Evolutionary conservation across 2,329 filamentous ascomycete genomes (phyloP).

Genomic region (Helminthosporium solani): DNA sequence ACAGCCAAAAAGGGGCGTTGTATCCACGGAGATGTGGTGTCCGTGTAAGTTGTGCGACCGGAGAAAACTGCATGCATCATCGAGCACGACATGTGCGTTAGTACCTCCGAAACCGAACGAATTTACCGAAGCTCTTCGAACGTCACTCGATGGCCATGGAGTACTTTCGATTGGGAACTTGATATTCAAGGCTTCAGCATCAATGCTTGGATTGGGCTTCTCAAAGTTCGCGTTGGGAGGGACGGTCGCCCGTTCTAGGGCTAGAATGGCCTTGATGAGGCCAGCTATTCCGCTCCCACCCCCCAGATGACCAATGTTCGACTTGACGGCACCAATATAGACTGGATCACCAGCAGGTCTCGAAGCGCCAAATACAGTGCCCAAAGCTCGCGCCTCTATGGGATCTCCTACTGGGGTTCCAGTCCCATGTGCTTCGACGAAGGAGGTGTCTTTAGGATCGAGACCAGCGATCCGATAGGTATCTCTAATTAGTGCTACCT

Average conservation of each 20-base stretch:
- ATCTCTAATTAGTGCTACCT: constrained; percentile 27
- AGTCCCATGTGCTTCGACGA: constrained; percentile 51
- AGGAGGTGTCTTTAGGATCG: constrained; percentile 21
- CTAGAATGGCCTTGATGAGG: constrained; percentile 39
- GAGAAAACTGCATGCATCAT: constrained; percentile 12
- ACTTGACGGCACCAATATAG: constrained; percentile 22
- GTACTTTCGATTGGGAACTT: background rate
- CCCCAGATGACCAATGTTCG: constrained; percentile 45
- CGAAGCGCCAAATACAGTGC: constrained; percentile 6
- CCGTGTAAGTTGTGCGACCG: background rate
- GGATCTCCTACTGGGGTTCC: constrained; percentile 55
- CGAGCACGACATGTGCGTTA: constrained; percentile 22
- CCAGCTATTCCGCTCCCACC: constrained; percentile 39
- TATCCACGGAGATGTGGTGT: background rate
- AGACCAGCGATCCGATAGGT: constrained; percentile 41
- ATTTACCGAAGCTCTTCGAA: constrained; percentile 14
- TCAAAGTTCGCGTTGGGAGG: constrained; percentile 23
- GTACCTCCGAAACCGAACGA: constrained; percentile 24
- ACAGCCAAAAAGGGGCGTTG: background rate
- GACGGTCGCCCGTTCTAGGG: constrained; percentile 37
- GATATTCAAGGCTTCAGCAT: constrained; percentile 9
- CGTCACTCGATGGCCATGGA: constrained; percentile 5
- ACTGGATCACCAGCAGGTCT: constrained; percentile 6
- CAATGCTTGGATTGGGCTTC: constrained; percentile 9
- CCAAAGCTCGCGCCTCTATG: constrained; percentile 19